Conservation (phyloP, 2,329 filamentous ascomycete genomes). For the Ophiostoma australiae region DNA sequence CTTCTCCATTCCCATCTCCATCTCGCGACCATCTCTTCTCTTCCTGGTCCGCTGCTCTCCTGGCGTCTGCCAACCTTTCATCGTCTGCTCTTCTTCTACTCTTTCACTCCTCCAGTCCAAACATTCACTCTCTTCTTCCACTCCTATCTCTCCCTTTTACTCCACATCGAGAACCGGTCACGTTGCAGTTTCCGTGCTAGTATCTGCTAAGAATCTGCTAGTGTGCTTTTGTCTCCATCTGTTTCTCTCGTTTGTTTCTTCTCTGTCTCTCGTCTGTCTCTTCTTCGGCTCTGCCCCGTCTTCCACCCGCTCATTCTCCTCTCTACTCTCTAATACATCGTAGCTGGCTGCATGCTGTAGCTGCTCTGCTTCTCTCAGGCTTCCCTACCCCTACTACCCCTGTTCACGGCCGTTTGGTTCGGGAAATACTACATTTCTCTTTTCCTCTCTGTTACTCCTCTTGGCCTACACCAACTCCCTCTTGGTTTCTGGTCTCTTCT, state of each 20-base stretch:
- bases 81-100: not conserved
- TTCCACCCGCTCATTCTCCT: not conserved
- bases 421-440: not conserved
- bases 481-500: not conserved
- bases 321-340: too few relatives aligned
- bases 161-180: constrained; percentile 19
- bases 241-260: constrained; percentile 6
- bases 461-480: not conserved
- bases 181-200: constrained; percentile 24
- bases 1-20: not conserved
- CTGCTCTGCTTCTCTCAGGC: not conserved
- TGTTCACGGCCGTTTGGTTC: not conserved
- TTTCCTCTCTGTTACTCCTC: not conserved
- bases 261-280: not conserved
- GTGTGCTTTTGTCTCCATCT: constrained; percentile 7
- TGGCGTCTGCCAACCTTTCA: not conserved
- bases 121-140: constrained; percentile 3
- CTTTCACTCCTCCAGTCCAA: not conserved
- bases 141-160: constrained; percentile 14
- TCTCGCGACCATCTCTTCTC: not conserved
- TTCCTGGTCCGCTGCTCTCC: not conserved
- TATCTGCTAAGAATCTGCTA: constrained; percentile 13
- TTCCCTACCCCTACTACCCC: not conserved
- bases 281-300: not conserved
- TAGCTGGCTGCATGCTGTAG: not conserved